A percentile compares a stretch with the other conserved stretches of the same genome.
phyloP scores from a whole-genome alignment of 2,329 filamentous ascomycete genomes.

The Proliferodiscus dingleyae region DNA sequence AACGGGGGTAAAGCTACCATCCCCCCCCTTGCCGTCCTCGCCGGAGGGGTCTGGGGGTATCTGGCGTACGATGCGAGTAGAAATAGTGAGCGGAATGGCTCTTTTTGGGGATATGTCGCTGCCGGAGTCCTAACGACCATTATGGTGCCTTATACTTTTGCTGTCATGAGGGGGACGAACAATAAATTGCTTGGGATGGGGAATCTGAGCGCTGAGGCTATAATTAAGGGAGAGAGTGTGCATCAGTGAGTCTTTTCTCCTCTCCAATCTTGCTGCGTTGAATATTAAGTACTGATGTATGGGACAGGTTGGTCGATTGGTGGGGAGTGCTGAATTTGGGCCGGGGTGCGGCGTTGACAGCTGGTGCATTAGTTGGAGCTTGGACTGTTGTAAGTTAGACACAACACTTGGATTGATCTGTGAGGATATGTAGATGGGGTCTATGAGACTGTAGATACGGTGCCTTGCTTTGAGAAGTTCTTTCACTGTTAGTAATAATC shows the following conservation, averaged over 20 bases:
- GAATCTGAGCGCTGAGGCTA: no score
- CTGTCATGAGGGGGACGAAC: slow-evolving; percentile 44
- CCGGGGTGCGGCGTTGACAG: slow-evolving; percentile 32
- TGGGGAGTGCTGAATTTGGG: slow-evolving; percentile 52
- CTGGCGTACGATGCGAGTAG: no score
- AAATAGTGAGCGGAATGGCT: no score
- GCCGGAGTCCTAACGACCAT: slow-evolving; percentile 42
- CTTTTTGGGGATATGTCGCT: slow-evolving; percentile 36
- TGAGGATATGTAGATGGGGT: no score
- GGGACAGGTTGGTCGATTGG: slow-evolving; percentile 46
- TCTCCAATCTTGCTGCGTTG: no score
- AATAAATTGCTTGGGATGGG: slow-evolving; percentile 42
- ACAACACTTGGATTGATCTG: no score
- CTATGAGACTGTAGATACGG: no score
- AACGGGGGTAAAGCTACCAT: slow-evolving; percentile 35
- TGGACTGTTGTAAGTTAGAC: slow-evolving; percentile 23
- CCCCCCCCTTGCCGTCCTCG: slow-evolving; percentile 36
- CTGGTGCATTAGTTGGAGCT: slow-evolving; percentile 26
- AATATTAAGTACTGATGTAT: no score
- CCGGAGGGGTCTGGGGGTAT: slow-evolving; percentile 25
- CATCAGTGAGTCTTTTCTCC: no score
- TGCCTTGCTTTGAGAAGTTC: no score
- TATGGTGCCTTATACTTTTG: slow-evolving; percentile 48
- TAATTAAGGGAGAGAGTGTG: no score
- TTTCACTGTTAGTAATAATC: no score